These are phyloP conservation scores for Penicillium nordicum DNA, from an alignment of 2,329 filamentous ascomycete species.

Conservation along the genomic window DNA sequence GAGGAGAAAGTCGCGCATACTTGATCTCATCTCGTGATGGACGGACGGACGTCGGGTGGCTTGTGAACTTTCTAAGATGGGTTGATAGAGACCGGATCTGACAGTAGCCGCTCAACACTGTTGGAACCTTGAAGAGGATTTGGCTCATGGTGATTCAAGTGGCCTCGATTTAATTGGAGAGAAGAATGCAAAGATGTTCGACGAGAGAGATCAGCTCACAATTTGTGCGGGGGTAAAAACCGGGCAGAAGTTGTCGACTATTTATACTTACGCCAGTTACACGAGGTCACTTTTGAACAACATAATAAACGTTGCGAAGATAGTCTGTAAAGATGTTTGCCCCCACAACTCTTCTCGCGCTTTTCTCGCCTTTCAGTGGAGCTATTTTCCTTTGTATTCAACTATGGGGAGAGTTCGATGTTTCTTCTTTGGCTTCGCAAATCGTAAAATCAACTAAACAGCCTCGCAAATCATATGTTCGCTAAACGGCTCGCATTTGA, in stretches of 20 bases:
- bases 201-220: not conserved
- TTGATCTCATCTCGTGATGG: slow-evolving; percentile 45
- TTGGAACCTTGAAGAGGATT: not conserved
- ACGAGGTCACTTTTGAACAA: not conserved
- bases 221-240: not conserved
- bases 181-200: not conserved
- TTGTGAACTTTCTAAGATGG: not conserved
- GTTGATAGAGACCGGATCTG: not conserved
- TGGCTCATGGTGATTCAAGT: not conserved
- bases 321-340: not conserved
- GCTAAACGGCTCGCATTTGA: not conserved
- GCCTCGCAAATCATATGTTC: not conserved
- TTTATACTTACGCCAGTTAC: not conserved
- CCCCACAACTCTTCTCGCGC: not conserved
- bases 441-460: not conserved
- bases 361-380: not conserved
- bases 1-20: slow-evolving; percentile 39
- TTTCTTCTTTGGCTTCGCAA: not conserved
- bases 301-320: not conserved
- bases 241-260: not conserved
- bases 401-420: not conserved
- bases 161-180: not conserved
- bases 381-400: not conserved
- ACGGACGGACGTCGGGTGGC: slow-evolving; percentile 31
- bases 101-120: not conserved